Evolutionary conservation across 2,329 filamentous ascomycete species (phyloP).

Genomic region (Didymella segeticola): DNA sequence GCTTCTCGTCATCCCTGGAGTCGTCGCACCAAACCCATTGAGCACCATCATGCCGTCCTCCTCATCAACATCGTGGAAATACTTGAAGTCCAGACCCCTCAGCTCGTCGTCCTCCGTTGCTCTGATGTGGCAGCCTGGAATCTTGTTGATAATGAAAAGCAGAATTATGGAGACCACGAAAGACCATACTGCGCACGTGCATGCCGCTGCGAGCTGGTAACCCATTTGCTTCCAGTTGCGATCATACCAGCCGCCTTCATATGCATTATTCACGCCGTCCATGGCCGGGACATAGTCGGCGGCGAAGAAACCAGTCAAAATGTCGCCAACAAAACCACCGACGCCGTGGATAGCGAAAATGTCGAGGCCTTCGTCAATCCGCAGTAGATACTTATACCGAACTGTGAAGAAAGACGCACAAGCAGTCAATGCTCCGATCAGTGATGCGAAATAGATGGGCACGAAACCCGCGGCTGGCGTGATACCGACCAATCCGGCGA

Average conservation of each 20-base stretch:
- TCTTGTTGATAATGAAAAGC: constrained; percentile 63
- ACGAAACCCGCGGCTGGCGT: constrained; percentile 65
- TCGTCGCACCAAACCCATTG: constrained; percentile 25
- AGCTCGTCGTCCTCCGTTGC: constrained; percentile 63
- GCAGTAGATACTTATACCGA: constrained; percentile 58
- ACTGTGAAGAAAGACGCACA: constrained; percentile 56
- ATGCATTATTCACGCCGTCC: constrained; percentile 58
- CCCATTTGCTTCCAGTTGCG: constrained; percentile 63
- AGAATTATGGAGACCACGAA: constrained; percentile 61
- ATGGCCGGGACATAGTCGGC: constrained; percentile 58
- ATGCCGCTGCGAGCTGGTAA: constrained; percentile 64
- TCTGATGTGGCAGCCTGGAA: constrained; percentile 63
- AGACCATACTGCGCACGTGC: constrained; percentile 62
- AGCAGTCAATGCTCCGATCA: constrained; percentile 61
- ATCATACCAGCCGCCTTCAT: constrained; percentile 60
- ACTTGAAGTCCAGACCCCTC: constrained; percentile 60
- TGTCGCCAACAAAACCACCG: constrained; percentile 64
- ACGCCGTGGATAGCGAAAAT: constrained; percentile 67
- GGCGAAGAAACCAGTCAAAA: constrained; percentile 66
- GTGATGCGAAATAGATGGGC: constrained; percentile 58
- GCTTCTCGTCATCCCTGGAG: constrained; percentile 16
- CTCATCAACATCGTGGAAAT: constrained; percentile 50
- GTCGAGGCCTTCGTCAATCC: constrained; percentile 65
- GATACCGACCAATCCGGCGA: constrained; percentile 64
- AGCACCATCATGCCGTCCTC: constrained; percentile 34